Evolutionary conservation across 768 basidiomycete genomes (phyloP).

Genomic region (Suillus tomentosus): DNA sequence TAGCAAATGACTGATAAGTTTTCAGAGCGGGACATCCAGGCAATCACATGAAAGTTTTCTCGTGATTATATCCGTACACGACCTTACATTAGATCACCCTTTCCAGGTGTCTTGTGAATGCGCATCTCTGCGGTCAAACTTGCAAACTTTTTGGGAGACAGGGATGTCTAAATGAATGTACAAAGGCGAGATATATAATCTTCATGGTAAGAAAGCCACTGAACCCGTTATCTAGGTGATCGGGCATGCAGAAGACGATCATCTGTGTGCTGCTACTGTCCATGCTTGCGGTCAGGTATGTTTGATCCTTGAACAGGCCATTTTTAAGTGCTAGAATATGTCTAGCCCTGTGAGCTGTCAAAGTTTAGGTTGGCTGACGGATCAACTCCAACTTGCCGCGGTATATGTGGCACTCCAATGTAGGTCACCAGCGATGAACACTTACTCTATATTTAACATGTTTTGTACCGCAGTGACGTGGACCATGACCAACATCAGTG

Average conservation of each 20-base stretch:
- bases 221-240: conserved; percentile 37
- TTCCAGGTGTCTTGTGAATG: conserved; percentile 50
- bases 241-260: conserved; percentile 49
- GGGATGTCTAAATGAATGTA: conserved; percentile 57
- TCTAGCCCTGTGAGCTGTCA: conserved; percentile 45
- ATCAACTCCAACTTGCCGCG: conserved; percentile 41
- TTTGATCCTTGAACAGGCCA: background rate
- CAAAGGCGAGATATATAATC: conserved; percentile 40
- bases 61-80: background rate
- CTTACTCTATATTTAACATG: background rate
- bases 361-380: conserved; percentile 32
- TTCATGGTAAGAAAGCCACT: background rate
- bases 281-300: conserved; percentile 60
- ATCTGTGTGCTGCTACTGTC: conserved; percentile 52
- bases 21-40: conserved; percentile 62
- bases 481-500: conserved; percentile 51
- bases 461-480: conserved; percentile 38
- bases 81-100: background rate
- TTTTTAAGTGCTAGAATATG: background rate
- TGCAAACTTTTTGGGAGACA: conserved; percentile 47
- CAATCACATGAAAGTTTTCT: conserved; percentile 45
- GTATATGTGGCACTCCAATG: conserved; percentile 46
- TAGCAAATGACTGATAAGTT: background rate
- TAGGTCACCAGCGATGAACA: conserved; percentile 16
- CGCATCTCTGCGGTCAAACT: conserved; percentile 55